Base-by-base conservation (phyloP, 1,284 basidiomycete species). In the Pseudomicrostroma phylloplanum region DNA sequence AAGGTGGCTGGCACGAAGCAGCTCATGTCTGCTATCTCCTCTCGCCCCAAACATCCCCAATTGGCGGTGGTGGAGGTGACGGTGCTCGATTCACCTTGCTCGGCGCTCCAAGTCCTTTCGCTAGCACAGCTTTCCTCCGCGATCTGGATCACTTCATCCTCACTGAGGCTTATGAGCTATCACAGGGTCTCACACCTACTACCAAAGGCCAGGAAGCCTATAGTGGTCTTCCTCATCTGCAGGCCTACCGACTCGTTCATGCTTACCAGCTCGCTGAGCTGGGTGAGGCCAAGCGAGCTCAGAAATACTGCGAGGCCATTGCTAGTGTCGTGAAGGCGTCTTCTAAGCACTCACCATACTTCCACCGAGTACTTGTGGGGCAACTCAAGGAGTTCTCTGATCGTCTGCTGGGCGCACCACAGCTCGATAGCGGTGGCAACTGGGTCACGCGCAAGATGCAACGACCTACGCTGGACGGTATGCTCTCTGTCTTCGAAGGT, bases 401-500 rank as follows among this genome's bases (percentile, higher is more conserved):
- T 73, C 88, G 92, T 17, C 84, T 98, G 19, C 84, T 86, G 23
- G 91, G 89, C 21, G 85, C 87, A 7, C 87, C 86, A 26, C 85
- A 88, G 25, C 59, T 61, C 13, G 63, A 63, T 13, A 61, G 59
- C 1, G 65, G 66, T 9, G 69, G 67, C 57, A 73, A 64, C 12
- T 77, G 92, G 91, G 89, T 92, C 66, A 84, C 86, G 36, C 84
- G 86, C 41, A 80, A 79, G 41, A 77, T 81, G 63, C 77, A 67
- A 89, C 91, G 80, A 40, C 92, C 93, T 0, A 96, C 91, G 63
- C 83, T 97, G 58, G 92, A 96, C 74, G 89, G 88, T 54, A 86
- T 98, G 55, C 91, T 94, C 59, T 89, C 88, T 59, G 96, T 92
- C 86, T 84, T 98, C 26, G 94, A 94, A 80, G 89, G 90, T n/a